Conservation (phyloP, 2,329 filamentous ascomycete species). For the Clarireedia paspali region DNA sequence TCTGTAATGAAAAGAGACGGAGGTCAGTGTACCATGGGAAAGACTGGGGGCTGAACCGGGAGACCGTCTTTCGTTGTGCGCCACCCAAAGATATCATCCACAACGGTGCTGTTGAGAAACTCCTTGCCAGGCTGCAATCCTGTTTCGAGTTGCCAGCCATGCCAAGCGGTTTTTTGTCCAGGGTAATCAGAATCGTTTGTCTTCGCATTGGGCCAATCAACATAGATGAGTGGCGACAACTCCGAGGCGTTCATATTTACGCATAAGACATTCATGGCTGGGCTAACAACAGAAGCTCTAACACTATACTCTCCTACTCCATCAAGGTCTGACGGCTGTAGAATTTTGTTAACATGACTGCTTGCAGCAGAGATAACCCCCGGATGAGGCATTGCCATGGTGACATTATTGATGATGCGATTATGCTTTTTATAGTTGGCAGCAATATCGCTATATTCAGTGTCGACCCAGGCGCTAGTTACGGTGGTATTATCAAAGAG, state of each 20-base stretch:
- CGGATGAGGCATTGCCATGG: conserved; percentile 68
- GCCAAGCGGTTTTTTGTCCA: conserved; percentile 30
- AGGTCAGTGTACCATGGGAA: conserved; percentile 33
- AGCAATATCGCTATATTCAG: conserved; percentile 43
- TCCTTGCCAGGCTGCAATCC: conserved; percentile 29
- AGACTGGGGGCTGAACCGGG: conserved; percentile 44
- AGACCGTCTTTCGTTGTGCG: conserved; percentile 37
- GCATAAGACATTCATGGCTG: conserved; percentile 65
- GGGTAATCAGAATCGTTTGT: conserved; percentile 29
- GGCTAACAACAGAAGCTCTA: conserved; percentile 61
- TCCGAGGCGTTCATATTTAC: conserved; percentile 54
- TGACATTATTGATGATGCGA: conserved; percentile 66
- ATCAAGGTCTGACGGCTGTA: conserved; percentile 58
- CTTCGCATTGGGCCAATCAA: conserved; percentile 44
- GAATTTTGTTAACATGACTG: conserved; percentile 53
- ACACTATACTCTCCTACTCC: conserved; percentile 64
- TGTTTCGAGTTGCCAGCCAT: conserved; percentile 34
- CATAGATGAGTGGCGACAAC: conserved; percentile 57
- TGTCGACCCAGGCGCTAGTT: conserved; percentile 60
- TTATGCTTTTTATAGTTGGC: conserved; percentile 40
- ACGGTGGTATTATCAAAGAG: conserved; percentile 69
- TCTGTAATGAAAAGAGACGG: not conserved
- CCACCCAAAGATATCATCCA: conserved; percentile 68
- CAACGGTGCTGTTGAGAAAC: conserved; percentile 48
- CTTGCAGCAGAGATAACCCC: conserved; percentile 58